phyloP scores from a whole-genome alignment of 1,284 basidiomycete genomes.

The Cutaneotrichosporon cyanovorans region DNA sequence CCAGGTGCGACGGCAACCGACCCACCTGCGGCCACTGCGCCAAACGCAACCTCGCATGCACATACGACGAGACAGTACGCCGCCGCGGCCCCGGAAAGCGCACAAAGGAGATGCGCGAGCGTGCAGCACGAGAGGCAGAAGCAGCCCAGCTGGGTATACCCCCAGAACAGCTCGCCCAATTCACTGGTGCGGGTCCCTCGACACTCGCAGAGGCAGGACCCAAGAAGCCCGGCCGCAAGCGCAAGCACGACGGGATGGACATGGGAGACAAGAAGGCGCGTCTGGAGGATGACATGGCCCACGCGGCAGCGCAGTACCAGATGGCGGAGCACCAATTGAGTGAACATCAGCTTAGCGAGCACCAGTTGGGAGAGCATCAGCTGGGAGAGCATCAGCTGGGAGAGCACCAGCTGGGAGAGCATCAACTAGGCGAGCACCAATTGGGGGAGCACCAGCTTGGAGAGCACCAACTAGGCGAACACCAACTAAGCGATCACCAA shows the following conservation, averaged over 20 bases:
- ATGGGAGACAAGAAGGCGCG: conserved; percentile 14
- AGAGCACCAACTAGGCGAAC: too few relatives aligned
- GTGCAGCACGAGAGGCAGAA: conserved; percentile 33
- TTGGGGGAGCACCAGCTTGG: too few relatives aligned
- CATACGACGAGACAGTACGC: conserved; percentile 45
- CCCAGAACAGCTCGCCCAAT: conserved; percentile 11
- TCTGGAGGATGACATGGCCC: conserved; percentile 13
- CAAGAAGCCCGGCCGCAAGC: conserved; percentile 15
- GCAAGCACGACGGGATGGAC: conserved; percentile 15
- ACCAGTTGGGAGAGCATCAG: too few relatives aligned
- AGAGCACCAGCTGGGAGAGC: too few relatives aligned
- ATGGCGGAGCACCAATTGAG: too few relatives aligned
- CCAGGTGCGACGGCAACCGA: conserved; percentile 32
- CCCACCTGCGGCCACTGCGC: conserved; percentile 34
- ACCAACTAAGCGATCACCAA: too few relatives aligned
- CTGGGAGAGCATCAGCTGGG: too few relatives aligned
- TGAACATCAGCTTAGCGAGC: too few relatives aligned
- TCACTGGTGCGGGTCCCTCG: conserved; percentile 8
- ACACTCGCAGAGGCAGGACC: conserved; percentile 3
- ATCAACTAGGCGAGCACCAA: too few relatives aligned
- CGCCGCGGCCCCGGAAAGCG: conserved; percentile 48
- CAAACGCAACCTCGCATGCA: conserved; percentile 34
- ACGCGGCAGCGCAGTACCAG: conserved; percentile 8
- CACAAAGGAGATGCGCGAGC: conserved; percentile 43
- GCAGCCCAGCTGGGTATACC: conserved; percentile 22